phyloP scores from a whole-genome alignment of 2,329 filamentous ascomycete genomes.

The Colletotrichum theobromicola region DNA sequence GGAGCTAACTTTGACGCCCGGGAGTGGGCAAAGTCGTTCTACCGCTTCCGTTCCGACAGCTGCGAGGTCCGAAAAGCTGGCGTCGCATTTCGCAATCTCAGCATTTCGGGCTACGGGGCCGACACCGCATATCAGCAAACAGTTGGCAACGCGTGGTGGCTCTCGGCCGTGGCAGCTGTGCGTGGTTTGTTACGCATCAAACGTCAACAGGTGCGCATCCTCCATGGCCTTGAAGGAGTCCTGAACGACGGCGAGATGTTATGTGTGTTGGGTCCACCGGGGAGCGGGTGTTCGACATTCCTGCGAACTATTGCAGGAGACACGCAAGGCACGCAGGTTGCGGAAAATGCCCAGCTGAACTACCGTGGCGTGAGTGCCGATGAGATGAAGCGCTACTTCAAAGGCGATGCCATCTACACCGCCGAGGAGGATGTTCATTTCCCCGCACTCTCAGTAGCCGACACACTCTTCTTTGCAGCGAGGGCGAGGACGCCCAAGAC shows the following conservation, averaged over 20 bases:
- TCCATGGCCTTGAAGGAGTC: conserved; percentile 54
- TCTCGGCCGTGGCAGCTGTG: conserved; percentile 26
- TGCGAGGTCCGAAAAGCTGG: conserved; percentile 33
- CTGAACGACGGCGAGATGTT: conserved; percentile 61
- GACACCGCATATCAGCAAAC: conserved; percentile 12
- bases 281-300: conserved; percentile 69
- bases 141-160: conserved; percentile 24
- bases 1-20: conserved; percentile 54
- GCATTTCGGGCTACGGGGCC: conserved; percentile 29
- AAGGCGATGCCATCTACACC: conserved; percentile 71
- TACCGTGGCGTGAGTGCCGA: conserved; percentile 18
- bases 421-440: conserved; percentile 71
- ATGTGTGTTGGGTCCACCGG: conserved; percentile 60
- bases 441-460: conserved; percentile 61
- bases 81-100: conserved; percentile 51
- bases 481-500: conserved; percentile 54
- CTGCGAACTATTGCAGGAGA: conserved; percentile 70
- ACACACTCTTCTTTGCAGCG: conserved; percentile 68
- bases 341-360: conserved; percentile 5
- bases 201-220: conserved; percentile 47
- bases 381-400: conserved; percentile 22
- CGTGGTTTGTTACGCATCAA: conserved; percentile 10
- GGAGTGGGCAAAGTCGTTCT: conserved; percentile 36
- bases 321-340: conserved; percentile 59
- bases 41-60: conserved; percentile 27